Evolutionary conservation across 192 early-diverging fungal genomes (phyloP).

Genomic region (Mortierella claussenii): DNA sequence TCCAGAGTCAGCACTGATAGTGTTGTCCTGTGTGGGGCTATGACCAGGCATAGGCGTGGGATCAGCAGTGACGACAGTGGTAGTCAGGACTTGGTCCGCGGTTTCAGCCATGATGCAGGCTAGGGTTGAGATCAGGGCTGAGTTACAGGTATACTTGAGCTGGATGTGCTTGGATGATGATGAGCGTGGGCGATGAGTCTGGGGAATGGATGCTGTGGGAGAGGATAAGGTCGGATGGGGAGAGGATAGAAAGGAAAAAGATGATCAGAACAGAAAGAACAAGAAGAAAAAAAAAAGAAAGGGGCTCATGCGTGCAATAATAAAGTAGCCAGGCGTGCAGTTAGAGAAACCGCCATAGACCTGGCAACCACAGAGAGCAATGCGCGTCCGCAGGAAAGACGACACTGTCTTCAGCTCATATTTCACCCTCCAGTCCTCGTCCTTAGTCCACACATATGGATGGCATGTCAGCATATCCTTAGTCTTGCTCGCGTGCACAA

Average conservation of each 20-base stretch:
- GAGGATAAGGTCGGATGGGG: background rate
- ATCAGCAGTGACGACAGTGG: background rate
- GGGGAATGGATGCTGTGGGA: background rate
- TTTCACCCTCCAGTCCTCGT: no score
- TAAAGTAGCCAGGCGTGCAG: background rate
- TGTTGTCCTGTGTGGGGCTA: background rate
- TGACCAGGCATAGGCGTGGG: background rate
- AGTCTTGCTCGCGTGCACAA: no score
- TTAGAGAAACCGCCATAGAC: no score
- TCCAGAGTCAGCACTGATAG: background rate
- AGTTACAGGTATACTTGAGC: no score
- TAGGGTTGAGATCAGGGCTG: no score
- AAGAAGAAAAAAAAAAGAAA: background rate
- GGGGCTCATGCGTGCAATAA: background rate
- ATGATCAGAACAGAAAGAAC: background rate
- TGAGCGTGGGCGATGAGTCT: background rate
- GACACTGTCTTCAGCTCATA: no score
- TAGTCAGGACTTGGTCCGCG: constrained; percentile 11
- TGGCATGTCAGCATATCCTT: no score
- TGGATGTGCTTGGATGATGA: background rate
- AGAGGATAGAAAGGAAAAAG: background rate
- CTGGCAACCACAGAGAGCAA: no score
- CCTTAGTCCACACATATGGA: no score
- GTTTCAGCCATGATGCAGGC: constrained; percentile 25
- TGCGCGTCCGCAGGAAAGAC: no score